Conservation (phyloP, 2,329 filamentous ascomycete genomes). For the Penicillium sp. region DNA sequence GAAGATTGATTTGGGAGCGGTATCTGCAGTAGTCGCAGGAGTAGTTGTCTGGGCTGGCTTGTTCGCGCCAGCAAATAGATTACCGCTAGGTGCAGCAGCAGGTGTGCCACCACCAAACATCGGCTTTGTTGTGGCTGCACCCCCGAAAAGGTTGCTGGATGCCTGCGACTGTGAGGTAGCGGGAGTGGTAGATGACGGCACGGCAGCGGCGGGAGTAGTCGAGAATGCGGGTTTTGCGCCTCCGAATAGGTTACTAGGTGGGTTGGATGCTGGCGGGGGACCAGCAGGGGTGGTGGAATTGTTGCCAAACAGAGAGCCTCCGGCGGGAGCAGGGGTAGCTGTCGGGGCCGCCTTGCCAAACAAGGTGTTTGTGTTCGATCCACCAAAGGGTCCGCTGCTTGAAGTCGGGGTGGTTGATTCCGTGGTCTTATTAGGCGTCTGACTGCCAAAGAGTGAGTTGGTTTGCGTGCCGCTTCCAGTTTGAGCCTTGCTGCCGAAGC, state of each 20-base stretch:
- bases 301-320: constrained; percentile 38
- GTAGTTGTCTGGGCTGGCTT: constrained; percentile 33
- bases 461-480: constrained; percentile 25
- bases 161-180: constrained; percentile 32
- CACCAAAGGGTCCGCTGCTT: constrained; percentile 36
- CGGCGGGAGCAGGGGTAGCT: constrained; percentile 41
- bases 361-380: constrained; percentile 27
- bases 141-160: constrained; percentile 32
- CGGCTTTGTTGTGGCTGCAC: constrained; percentile 27
- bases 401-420: constrained; percentile 34
- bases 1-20: constrained; percentile 32
- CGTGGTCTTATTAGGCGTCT: constrained; percentile 41
- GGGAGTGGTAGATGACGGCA: constrained; percentile 28
- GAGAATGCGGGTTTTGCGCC: constrained; percentile 25
- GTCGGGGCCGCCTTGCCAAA: constrained; percentile 37
- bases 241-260: constrained; percentile 29
- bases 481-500: constrained; percentile 34
- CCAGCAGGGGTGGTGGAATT: constrained; percentile 53
- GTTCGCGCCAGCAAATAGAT: constrained; percentile 32
- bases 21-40: constrained; percentile 25
- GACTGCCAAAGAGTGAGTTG: constrained; percentile 30
- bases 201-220: constrained; percentile 22
- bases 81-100: constrained; percentile 24
- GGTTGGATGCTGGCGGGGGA: constrained; percentile 43
- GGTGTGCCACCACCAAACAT: constrained; percentile 24